A percentile compares a stretch with the other conserved stretches of the same genome.
phyloP scores from a whole-genome alignment of 2,329 filamentous ascomycete genomes.

The Aureobasidium pullulans region DNA sequence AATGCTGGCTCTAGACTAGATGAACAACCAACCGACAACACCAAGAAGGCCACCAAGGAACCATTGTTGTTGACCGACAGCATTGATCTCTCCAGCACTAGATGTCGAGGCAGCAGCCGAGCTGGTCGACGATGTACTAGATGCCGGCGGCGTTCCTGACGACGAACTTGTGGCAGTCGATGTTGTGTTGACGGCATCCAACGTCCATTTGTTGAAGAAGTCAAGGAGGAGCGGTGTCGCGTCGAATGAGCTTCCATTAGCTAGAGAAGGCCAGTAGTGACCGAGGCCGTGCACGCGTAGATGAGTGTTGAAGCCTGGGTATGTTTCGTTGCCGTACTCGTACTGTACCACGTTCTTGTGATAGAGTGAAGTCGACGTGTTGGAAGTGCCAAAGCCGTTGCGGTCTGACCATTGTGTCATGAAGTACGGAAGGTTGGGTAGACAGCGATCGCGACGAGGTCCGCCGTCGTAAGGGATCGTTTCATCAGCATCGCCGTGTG shows the following conservation, averaged over 20 bases:
- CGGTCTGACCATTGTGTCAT: slow-evolving; percentile 33
- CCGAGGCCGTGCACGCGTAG: slow-evolving; percentile 32
- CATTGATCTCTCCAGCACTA: not conserved
- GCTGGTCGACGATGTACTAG: not conserved
- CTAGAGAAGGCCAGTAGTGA: slow-evolving; percentile 35
- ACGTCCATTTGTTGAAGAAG: slow-evolving; percentile 20
- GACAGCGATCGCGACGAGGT: slow-evolving; percentile 19
- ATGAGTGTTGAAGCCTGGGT: slow-evolving; percentile 29
- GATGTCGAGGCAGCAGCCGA: not conserved
- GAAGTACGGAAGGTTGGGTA: slow-evolving; percentile 26
- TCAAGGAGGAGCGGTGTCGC: slow-evolving; percentile 20
- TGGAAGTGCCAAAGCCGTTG: slow-evolving; percentile 24
- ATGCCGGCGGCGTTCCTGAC: not conserved
- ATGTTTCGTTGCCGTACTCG: slow-evolving; percentile 17
- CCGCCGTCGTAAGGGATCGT: slow-evolving; percentile 37
- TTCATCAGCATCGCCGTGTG: slow-evolving; percentile 36
- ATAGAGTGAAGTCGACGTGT: slow-evolving; percentile 22
- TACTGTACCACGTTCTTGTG: slow-evolving; percentile 25
- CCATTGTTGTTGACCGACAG: not conserved
- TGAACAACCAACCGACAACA: not conserved
- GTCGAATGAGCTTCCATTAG: slow-evolving; percentile 14
- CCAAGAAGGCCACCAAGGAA: not conserved
- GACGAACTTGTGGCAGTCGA: not conserved
- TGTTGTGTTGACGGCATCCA: slow-evolving; percentile 3
- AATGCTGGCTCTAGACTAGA: not conserved